These are phyloP conservation scores for Chrysoporthe cubensis DNA, from an alignment of 2,329 filamentous ascomycete genomes.

Conservation along the genomic window DNA sequence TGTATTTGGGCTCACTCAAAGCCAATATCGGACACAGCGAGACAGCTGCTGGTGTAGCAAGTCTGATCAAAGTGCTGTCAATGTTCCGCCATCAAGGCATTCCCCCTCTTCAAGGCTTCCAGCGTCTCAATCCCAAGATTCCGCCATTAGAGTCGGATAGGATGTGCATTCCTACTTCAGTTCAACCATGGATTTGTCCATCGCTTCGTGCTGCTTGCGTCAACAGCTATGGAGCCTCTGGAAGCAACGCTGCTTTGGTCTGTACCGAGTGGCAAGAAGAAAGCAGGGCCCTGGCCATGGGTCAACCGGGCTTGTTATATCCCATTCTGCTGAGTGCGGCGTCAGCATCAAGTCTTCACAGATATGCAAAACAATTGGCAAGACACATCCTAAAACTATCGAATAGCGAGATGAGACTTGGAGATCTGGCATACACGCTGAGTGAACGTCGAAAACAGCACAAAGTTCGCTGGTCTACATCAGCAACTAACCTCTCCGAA, in stretches of 20 bases:
- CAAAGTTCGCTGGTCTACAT: slow-evolving; percentile 28
- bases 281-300: too few relatives aligned
- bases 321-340: too few relatives aligned
- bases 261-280: too few relatives aligned
- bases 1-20: slow-evolving; percentile 38
- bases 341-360: too few relatives aligned
- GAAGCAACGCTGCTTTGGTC: slow-evolving; percentile 33
- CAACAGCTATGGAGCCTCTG: slow-evolving; percentile 44
- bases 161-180: slow-evolving; percentile 30
- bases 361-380: too few relatives aligned
- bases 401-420: not conserved
- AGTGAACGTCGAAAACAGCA: not conserved
- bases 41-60: slow-evolving; percentile 37
- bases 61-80: slow-evolving; percentile 38
- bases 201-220: slow-evolving; percentile 31
- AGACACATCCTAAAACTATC: too few relatives aligned
- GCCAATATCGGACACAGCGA: slow-evolving; percentile 40
- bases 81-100: slow-evolving; percentile 38
- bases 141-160: slow-evolving; percentile 30
- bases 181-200: slow-evolving; percentile 31
- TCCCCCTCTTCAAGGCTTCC: slow-evolving; percentile 40
- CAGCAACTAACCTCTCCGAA: slow-evolving; percentile 37
- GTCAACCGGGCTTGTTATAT: too few relatives aligned
- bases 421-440: not conserved
- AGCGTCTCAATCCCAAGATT: slow-evolving; percentile 26